phyloP scores from a whole-genome alignment of 2,329 filamentous ascomycete species.

The Calonectria ilicicola region DNA sequence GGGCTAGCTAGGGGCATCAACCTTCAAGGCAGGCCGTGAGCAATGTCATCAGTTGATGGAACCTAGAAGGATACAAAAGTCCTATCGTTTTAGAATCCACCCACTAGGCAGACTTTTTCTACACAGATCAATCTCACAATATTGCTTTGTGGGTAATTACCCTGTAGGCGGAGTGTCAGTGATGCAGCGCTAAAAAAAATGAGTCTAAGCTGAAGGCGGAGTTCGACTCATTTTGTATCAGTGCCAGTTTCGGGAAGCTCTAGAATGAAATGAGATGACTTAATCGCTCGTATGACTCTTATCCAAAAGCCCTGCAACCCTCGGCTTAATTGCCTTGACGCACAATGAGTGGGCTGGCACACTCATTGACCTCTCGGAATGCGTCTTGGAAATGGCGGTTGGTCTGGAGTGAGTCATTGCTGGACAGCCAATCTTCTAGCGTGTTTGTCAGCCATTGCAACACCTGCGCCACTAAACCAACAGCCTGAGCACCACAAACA shows the following conservation, averaged over 20 bases:
- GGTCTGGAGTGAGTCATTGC: conserved; percentile 22
- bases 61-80: not conserved
- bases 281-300: conserved; percentile 24
- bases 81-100: not conserved
- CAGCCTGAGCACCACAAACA: not conserved
- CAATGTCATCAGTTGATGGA: too few species aligned
- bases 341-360: conserved; percentile 11
- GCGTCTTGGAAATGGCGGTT: conserved; percentile 7
- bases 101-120: not conserved
- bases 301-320: not conserved
- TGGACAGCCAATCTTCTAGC: conserved; percentile 9
- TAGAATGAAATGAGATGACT: not conserved
- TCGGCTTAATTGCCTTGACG: not conserved
- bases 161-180: not conserved
- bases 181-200: not conserved
- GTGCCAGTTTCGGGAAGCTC: not conserved
- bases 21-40: not conserved
- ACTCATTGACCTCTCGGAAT: not conserved
- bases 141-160: not conserved
- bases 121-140: too few species aligned
- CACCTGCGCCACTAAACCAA: not conserved
- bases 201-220: conserved; percentile 3
- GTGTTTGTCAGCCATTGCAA: not conserved
- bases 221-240: not conserved
- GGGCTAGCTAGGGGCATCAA: not conserved